These are phyloP conservation scores for Colletotrichum sojae DNA, from an alignment of 2,329 filamentous ascomycete genomes.

Conservation along the genomic window DNA sequence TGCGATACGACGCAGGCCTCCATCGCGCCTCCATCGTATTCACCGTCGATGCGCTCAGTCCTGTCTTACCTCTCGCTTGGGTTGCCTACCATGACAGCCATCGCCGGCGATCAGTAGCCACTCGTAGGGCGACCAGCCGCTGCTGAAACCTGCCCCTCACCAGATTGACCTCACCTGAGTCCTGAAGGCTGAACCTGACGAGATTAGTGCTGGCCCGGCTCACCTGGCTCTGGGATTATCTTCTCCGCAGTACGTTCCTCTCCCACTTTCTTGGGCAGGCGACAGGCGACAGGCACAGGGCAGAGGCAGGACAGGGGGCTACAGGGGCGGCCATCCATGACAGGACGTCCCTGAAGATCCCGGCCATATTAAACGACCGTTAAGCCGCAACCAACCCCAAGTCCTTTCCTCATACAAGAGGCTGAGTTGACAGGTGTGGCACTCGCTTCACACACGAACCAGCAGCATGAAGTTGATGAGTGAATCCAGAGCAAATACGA, in stretches of 20 bases:
- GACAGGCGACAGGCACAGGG: constrained; percentile 6
- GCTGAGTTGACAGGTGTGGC: constrained; percentile 38
- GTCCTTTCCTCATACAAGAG: constrained; percentile 28
- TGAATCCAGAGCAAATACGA: constrained; percentile 28
- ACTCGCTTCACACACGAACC: constrained; percentile 26
- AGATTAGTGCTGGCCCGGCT: constrained; percentile 24
- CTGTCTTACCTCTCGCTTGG: constrained; percentile 28
- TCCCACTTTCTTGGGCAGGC: constrained; percentile 4
- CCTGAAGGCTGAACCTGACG: constrained; percentile 34
- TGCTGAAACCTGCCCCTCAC: constrained; percentile 32
- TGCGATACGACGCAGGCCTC: not conserved
- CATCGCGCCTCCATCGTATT: constrained; percentile 19
- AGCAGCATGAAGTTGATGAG: constrained; percentile 37
- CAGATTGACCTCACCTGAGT: constrained; percentile 21
- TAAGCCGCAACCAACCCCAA: constrained; percentile 38
- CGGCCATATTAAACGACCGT: constrained; percentile 32
- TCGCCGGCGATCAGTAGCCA: constrained; percentile 36
- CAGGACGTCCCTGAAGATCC: constrained; percentile 39
- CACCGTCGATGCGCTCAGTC: constrained; percentile 11
- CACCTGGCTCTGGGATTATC: constrained; percentile 8
- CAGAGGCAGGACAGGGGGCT: constrained; percentile 6
- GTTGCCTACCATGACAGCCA: constrained; percentile 23
- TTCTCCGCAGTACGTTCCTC: constrained; percentile 33
- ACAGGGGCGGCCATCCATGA: constrained; percentile 21
- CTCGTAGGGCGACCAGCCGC: constrained; percentile 31